Base-by-base conservation (phyloP, 768 basidiomycete genomes). In the Cystofilobasidium ferigula region DNA sequence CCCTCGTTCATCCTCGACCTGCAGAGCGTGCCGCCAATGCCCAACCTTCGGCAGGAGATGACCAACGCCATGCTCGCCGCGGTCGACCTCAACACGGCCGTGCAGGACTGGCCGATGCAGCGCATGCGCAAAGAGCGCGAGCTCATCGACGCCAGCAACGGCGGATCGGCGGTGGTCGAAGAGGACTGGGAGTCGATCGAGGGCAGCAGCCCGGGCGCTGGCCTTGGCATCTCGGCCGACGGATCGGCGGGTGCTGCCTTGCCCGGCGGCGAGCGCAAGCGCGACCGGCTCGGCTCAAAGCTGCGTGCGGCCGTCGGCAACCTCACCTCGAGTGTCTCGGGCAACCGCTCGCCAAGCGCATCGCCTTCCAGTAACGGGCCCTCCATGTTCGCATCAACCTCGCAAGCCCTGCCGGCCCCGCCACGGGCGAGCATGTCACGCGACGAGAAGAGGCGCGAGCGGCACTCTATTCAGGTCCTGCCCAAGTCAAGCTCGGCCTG, bases 381-480 rank as follows among this genome's bases (percentile, higher is more conserved):
- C 6, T 30, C 63, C 36, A 34, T 10, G 26, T 45, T 53, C 13
- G 10, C 43, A 3, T 28, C 34, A 24, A 40, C 45, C n/a, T 40
- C 42, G 32, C 56, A 32, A 10, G 24, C 20, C 14, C 57, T 57
- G 20, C 42, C 43, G 1, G 18, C 20, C 6, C 51, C 48, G 32
- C 30, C 62, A 13, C 54, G 30, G 1, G 12, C 30, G 13, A 20
- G 20, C 35, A 14, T 40, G 35, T 42, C 57, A 1, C 34, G 38
- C 20, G 63, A 64, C 3, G 42, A 30, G 26, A 66, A 61, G 42
- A 35, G 57, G 26, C 60, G 34, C 18, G 57, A 45, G 0, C 65
- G 65, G 14, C 65, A 67, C 45, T 67, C 65, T 30, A 61, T 67
- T 40, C 65, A 67, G 38, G 60, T 62, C 32, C 40, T 67, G 2